Evolutionary conservation across 108 stramenopile genomes (phyloP).

Genomic region (Chaetoceros muelleri): DNA sequence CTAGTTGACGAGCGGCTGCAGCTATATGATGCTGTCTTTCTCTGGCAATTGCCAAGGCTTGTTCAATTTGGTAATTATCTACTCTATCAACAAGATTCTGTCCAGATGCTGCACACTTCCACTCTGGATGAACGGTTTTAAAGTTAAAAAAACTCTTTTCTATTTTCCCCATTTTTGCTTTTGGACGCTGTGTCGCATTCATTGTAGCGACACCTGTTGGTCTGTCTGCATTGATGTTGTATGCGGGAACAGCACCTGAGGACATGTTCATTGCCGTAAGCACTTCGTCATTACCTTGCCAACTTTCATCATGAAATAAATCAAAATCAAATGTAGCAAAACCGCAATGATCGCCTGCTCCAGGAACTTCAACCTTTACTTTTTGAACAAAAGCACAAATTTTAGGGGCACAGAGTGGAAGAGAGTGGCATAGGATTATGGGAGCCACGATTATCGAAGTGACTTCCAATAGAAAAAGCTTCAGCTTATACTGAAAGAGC

Average conservation of each 20-base stretch:
- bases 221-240: neutral
- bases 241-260: neutral
- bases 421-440: conserved; percentile 74
- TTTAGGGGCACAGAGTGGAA: conserved; percentile 70
- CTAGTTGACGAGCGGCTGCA: conserved; percentile 67
- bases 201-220: neutral
- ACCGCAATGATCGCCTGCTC: conserved; percentile 86
- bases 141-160: conserved; percentile 76
- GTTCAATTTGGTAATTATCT: conserved; percentile 37
- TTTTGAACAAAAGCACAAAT: conserved; percentile 77
- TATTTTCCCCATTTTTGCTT: conserved; percentile 65
- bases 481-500: conserved; percentile 83
- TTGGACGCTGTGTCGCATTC: conserved; percentile 22
- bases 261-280: neutral
- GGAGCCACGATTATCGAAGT: conserved; percentile 80
- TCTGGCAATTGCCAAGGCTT: conserved; percentile 33
- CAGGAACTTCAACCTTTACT: conserved; percentile 57
- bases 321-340: conserved; percentile 91
- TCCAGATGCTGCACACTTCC: conserved; percentile 47
- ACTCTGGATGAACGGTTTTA: conserved; percentile 49
- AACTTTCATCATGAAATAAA: conserved; percentile 61
- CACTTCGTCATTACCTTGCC: conserved; percentile 30
- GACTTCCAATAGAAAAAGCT: conserved; percentile 65
- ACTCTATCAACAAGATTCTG: conserved; percentile 40
- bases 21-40: conserved; percentile 68